Conservation (phyloP, 192 early-diverging fungal species). For the Podila verticillata region DNA sequence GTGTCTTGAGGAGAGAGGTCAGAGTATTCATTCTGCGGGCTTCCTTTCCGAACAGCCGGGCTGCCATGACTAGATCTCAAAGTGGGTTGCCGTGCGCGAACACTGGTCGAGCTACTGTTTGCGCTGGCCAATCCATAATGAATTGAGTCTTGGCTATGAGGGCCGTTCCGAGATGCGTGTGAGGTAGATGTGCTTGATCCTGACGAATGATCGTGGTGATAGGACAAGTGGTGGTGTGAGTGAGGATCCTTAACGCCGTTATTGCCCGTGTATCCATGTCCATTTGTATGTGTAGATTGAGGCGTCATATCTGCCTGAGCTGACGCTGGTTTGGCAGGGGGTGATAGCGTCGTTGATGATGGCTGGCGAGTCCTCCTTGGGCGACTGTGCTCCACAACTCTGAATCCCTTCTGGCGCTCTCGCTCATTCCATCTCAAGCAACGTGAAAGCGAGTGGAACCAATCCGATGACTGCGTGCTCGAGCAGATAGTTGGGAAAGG, state of each 20-base stretch:
- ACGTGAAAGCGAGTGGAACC: slow-evolving; percentile 87
- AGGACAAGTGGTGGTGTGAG: neutral
- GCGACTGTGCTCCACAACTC: slow-evolving; percentile 52
- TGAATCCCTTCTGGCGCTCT: slow-evolving; percentile 86
- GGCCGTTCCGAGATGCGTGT: neutral
- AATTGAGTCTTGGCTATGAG: neutral
- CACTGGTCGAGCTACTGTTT: slow-evolving; percentile 19
- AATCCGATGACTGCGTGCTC: slow-evolving; percentile 80
- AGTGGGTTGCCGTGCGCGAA: slow-evolving; percentile 1
- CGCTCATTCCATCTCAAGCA: slow-evolving; percentile 96
- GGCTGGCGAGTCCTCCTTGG: slow-evolving; percentile 15
- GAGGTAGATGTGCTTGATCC: neutral
- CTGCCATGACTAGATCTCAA: neutral
- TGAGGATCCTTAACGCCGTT: neutral
- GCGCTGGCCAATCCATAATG: slow-evolving; percentile 5
- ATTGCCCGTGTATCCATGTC: neutral
- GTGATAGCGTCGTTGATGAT: slow-evolving; percentile 12
- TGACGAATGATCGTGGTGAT: slow-evolving; percentile 2
- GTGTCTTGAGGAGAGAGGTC: slow-evolving; percentile 39
- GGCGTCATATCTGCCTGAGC: neutral
- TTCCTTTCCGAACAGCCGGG: slow-evolving; percentile 8
- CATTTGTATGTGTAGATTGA: neutral
- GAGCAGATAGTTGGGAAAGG: slow-evolving; percentile 91
- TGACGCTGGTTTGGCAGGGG: slow-evolving; percentile 2
- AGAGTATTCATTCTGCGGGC: slow-evolving; percentile 15